A percentile compares a stretch with the other conserved stretches of the same genome.
Evolutionary conservation across 2,329 filamentous ascomycete genomes (phyloP).

Genomic region (Talaromyces sp.): DNA sequence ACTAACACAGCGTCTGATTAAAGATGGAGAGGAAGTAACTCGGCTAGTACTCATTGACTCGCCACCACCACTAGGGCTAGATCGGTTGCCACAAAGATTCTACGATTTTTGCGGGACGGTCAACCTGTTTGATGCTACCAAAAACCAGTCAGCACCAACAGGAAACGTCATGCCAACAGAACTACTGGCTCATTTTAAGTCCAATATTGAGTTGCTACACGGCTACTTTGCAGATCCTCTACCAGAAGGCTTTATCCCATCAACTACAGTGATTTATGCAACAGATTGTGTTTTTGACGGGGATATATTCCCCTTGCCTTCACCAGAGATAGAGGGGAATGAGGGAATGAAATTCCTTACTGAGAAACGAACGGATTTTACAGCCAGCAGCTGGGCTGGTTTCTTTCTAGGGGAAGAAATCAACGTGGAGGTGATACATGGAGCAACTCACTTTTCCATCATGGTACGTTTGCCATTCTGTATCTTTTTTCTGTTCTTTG

Average conservation of each 20-base stretch:
- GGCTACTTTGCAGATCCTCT: slow-evolving; percentile 34
- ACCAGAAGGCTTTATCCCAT: slow-evolving; percentile 24
- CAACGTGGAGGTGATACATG: slow-evolving; percentile 32
- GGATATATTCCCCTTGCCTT: slow-evolving; percentile 31
- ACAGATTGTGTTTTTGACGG: slow-evolving; percentile 40
- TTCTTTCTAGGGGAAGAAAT: not conserved
- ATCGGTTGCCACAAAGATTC: slow-evolving; percentile 54
- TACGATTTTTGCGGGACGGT: not conserved
- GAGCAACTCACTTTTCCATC: slow-evolving; percentile 30
- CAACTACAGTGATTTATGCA: slow-evolving; percentile 43
- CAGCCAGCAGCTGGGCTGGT: slow-evolving; percentile 40
- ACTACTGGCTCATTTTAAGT: slow-evolving; percentile 48
- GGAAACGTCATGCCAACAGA: not conserved
- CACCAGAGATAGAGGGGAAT: slow-evolving; percentile 33
- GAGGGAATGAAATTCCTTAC: slow-evolving; percentile 46
- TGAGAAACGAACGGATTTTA: slow-evolving; percentile 42
- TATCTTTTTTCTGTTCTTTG: not conserved
- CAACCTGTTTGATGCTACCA: not conserved
- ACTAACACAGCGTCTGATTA: slow-evolving; percentile 54
- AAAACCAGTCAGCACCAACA: not conserved
- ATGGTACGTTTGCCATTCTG: slow-evolving; percentile 1
- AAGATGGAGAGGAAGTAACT: slow-evolving; percentile 24
- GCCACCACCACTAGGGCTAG: slow-evolving; percentile 61
- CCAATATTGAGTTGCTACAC: slow-evolving; percentile 44
- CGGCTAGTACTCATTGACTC: slow-evolving; percentile 61